Percentiles rank a stretch among this genome's conserved stretches.
phyloP scores from a whole-genome alignment of 2,329 filamentous ascomycete genomes.

The Parastagonospora avenae region DNA sequence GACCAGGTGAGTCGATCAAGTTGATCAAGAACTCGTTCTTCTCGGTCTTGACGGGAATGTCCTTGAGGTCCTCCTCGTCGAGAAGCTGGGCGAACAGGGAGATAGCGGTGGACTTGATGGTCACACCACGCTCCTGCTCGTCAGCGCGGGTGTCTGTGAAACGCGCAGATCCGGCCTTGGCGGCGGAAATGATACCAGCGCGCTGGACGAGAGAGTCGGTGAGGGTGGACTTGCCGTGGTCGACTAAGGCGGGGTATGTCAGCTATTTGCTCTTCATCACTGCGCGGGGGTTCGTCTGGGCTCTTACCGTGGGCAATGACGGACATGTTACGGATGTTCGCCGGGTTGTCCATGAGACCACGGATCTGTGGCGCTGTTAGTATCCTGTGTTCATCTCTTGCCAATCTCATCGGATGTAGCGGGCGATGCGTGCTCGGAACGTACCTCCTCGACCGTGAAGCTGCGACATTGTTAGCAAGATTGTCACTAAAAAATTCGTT shows the following conservation, averaged over 20 bases:
- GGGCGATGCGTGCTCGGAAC: slow-evolving; percentile 41
- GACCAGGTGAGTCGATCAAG: slow-evolving; percentile 99
- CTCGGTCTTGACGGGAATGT: slow-evolving; percentile 86
- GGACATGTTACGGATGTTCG: slow-evolving; percentile 92
- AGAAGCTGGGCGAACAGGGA: slow-evolving; percentile 89
- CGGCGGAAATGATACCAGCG: slow-evolving; percentile 98
- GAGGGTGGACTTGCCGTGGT: slow-evolving; percentile 99
- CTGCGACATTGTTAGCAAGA: slow-evolving; percentile 64
- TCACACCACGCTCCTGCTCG: slow-evolving; percentile 99
- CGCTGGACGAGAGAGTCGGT: slow-evolving; percentile 99
- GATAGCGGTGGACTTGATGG: slow-evolving; percentile 99
- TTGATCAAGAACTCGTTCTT: slow-evolving; percentile 99
- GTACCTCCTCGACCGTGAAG: slow-evolving; percentile 94
- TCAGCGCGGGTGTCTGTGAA: slow-evolving; percentile 97
- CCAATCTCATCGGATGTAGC: slow-evolving; percentile 22
- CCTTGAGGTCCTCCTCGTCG: slow-evolving; percentile 87
- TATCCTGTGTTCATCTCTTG: slow-evolving; percentile 9
- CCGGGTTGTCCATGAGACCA: slow-evolving; percentile 76
- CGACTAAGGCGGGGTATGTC: slow-evolving; percentile 62
- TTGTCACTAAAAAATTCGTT: slow-evolving; percentile 3
- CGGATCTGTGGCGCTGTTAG: slow-evolving; percentile 65
- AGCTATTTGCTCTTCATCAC: slow-evolving; percentile 20
- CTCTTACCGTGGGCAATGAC: slow-evolving; percentile 93
- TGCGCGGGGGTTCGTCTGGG: slow-evolving; percentile 16
- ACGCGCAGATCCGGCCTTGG: slow-evolving; percentile 93